These are phyloP conservation scores for Fomitopsis palustris DNA, from an alignment of 1,284 basidiomycete species.

Conservation along the genomic window DNA sequence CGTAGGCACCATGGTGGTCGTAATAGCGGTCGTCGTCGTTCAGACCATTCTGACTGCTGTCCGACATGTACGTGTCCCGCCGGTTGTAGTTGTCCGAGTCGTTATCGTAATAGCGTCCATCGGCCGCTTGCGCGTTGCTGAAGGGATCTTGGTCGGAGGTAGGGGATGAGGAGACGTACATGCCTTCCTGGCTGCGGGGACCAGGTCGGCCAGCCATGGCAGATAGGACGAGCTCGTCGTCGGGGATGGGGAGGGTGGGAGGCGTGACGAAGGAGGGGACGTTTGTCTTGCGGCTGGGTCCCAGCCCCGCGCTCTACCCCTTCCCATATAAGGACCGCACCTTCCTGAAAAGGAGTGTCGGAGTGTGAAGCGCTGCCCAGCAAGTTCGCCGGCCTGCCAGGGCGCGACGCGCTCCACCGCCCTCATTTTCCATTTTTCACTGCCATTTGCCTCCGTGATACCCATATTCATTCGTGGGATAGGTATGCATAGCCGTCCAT, in stretches of 20 bases:
- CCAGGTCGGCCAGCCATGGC: constrained; percentile 29
- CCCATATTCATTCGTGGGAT: neutral
- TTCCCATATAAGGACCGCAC: neutral
- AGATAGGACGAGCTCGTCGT: constrained; percentile 17
- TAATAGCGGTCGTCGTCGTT: constrained; percentile 58
- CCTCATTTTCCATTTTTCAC: neutral
- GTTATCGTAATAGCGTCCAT: constrained; percentile 66
- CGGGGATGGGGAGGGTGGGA: constrained; percentile 2
- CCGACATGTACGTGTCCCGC: constrained; percentile 66
- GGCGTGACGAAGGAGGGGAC: constrained; percentile 4
- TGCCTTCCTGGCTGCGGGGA: constrained; percentile 29
- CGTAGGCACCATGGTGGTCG: constrained; percentile 60
- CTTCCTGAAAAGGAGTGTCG: neutral
- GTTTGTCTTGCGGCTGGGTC: constrained; percentile 4
- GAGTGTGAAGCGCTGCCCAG: neutral
- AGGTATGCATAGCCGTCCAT: neutral
- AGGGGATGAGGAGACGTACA: constrained; percentile 30
- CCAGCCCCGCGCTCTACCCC: neutral
- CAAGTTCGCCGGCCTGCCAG: too few relatives aligned
- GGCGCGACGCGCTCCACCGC: neutral
- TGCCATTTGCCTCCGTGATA: neutral
- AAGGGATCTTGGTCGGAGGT: constrained; percentile 52
- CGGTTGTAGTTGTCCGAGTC: constrained; percentile 63
- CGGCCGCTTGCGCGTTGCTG: constrained; percentile 35
- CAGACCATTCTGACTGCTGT: constrained; percentile 54